phyloP scores from a whole-genome alignment of 106 monocot species.

The Dendrobium catenatum region DNA sequence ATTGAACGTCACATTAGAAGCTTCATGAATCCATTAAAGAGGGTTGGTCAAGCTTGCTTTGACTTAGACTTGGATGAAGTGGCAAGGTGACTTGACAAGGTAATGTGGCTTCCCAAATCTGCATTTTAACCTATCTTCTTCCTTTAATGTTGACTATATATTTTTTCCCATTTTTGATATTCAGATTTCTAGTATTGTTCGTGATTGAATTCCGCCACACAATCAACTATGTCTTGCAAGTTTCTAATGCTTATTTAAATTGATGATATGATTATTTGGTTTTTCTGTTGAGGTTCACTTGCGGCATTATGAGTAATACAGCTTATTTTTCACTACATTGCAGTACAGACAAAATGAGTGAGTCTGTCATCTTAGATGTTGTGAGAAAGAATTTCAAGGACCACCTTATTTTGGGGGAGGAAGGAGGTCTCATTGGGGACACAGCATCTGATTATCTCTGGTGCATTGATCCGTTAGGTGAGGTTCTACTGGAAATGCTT shows the following conservation, averaged over 20 bases:
- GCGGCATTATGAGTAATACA: background rate
- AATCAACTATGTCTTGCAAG: background rate
- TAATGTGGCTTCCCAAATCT: background rate
- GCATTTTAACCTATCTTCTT: background rate
- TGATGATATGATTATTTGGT: background rate
- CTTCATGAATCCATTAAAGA: too few relatives aligned
- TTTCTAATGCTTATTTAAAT: background rate
- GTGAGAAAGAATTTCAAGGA: constrained; percentile 76
- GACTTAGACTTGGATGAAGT: too few relatives aligned
- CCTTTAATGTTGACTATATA: background rate
- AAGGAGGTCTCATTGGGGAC: constrained; percentile 94
- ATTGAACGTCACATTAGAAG: too few relatives aligned
- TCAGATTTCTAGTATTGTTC: background rate
- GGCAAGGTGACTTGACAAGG: too few relatives aligned
- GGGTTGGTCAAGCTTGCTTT: too few relatives aligned
- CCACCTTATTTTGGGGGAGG: constrained; percentile 97
- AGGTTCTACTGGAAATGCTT: constrained; percentile 12
- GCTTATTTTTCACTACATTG: constrained; percentile 7
- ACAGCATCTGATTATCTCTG: constrained; percentile 85
- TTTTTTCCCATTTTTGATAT: constrained; percentile 1
- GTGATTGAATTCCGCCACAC: background rate
- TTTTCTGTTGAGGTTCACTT: background rate
- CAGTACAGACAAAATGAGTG: constrained; percentile 96
- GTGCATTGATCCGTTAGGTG: constrained; percentile 99
- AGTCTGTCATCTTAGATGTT: constrained; percentile 79